Conservation (phyloP, 805 yeast species). For the Cyberlindnera maritima region DNA sequence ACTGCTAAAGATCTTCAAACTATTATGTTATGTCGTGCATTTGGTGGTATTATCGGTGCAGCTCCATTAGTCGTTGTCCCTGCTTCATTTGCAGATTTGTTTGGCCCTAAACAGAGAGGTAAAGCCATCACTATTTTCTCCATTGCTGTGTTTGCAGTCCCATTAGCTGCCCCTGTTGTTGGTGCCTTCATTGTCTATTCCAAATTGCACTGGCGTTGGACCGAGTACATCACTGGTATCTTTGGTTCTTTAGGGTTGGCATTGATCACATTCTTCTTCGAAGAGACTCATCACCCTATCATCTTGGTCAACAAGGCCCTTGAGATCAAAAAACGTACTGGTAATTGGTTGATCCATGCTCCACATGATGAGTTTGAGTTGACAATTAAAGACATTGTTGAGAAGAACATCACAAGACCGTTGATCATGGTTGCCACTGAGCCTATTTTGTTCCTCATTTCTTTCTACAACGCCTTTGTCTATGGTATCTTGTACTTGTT, state of each 20-base stretch:
- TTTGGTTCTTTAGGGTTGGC: slow-evolving; percentile 45
- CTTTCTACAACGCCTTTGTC: slow-evolving; percentile 72
- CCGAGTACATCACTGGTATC: slow-evolving; percentile 67
- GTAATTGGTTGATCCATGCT: slow-evolving; percentile 78
- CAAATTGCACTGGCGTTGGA: slow-evolving; percentile 82
- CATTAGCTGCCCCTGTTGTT: slow-evolving; percentile 77
- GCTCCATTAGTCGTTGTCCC: slow-evolving; percentile 86
- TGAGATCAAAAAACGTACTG: slow-evolving; percentile 59
- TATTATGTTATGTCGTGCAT: slow-evolving; percentile 71
- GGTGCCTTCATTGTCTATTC: slow-evolving; percentile 65
- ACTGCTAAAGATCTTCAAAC: slow-evolving; percentile 79
- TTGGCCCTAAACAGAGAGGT: slow-evolving; percentile 65
- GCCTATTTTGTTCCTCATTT: slow-evolving; percentile 67
- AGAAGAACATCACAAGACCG: slow-evolving; percentile 58
- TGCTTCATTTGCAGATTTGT: slow-evolving; percentile 83
- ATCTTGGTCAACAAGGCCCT: slow-evolving; percentile 62
- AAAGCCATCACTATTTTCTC: slow-evolving; percentile 70
- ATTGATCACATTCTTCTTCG: slow-evolving; percentile 40
- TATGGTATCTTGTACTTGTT: slow-evolving; percentile 77
- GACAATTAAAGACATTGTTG: slow-evolving; percentile 54
- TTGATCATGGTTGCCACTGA: slow-evolving; percentile 62
- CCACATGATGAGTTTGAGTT: slow-evolving; percentile 66
- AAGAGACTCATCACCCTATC: slow-evolving; percentile 72
- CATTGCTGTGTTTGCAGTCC: slow-evolving; percentile 74
- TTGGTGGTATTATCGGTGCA: slow-evolving; percentile 79